Percentiles rank a stretch among this genome's conserved stretches.
Evolutionary conservation across 1,284 basidiomycete species (phyloP).

Genomic region (Ustilago crameri): DNA sequence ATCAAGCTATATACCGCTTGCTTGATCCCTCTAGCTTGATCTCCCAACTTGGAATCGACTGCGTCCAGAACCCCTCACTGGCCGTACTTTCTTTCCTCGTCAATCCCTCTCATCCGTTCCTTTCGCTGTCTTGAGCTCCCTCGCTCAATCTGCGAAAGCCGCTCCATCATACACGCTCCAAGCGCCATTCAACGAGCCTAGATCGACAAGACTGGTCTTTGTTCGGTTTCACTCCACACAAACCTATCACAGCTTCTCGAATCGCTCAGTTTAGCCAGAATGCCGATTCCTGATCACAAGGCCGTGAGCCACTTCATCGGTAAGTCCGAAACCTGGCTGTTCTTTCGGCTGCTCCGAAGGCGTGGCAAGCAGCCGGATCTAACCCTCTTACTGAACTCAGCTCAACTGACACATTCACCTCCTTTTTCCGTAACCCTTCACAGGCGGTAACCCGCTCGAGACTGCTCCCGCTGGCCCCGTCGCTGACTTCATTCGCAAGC

Average conservation of each 20-base stretch:
- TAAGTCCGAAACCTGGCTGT: constrained; percentile 20
- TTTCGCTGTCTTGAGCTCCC: constrained; percentile 19
- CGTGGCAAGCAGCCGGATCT: neutral
- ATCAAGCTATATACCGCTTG: constrained; percentile 4
- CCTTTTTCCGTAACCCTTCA: neutral
- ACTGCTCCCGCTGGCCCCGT: constrained; percentile 82
- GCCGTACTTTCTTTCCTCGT: constrained; percentile 6
- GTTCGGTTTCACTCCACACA: neutral
- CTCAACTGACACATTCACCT: neutral
- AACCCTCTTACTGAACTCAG: neutral
- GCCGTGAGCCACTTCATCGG: constrained; percentile 64
- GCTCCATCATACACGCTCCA: neutral
- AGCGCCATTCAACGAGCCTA: neutral
- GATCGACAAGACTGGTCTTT: neutral
- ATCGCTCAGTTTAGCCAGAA: constrained; percentile 5
- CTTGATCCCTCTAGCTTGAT: neutral
- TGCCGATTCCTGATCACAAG: constrained; percentile 60
- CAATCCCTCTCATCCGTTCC: neutral
- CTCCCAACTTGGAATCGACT: neutral
- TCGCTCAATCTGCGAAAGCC: constrained; percentile 13
- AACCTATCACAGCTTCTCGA: neutral
- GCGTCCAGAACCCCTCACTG: constrained; percentile 29
- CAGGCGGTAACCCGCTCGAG: constrained; percentile 92
- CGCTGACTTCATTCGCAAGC: constrained; percentile 87
- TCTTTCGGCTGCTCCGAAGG: neutral